Percentiles rank a stretch among this genome's conserved stretches.
phyloP scores from a whole-genome alignment of 768 basidiomycete species.

The Russula emetica region DNA sequence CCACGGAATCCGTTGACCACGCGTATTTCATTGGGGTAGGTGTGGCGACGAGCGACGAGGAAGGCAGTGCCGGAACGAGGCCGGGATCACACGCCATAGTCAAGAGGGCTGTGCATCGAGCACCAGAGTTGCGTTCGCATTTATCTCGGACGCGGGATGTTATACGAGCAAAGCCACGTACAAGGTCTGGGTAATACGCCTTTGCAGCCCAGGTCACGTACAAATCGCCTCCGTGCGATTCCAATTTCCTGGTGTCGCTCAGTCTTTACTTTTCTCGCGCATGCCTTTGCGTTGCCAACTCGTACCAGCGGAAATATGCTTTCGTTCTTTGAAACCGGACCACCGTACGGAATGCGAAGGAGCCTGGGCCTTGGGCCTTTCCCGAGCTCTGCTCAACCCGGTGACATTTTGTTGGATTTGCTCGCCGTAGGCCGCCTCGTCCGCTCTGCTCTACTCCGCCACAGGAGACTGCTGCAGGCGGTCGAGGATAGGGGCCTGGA shows the following conservation, averaged over 20 bases:
- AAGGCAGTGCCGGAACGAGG: conserved; percentile 26
- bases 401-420: conserved; percentile 26
- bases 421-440: conserved; percentile 23
- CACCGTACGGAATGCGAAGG: conserved; percentile 21
- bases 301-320: conserved; percentile 1
- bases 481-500: conserved; percentile 19
- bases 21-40: conserved; percentile 6
- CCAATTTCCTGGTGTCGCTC: conserved; percentile 12
- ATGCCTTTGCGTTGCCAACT: not conserved
- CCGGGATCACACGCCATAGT: conserved; percentile 12
- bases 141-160: conserved; percentile 7
- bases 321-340: conserved; percentile 21
- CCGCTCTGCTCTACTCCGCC: conserved; percentile 14
- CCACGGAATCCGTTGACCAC: not conserved
- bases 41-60: conserved; percentile 16
- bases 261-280: conserved; percentile 8
- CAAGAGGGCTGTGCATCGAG: conserved; percentile 3
- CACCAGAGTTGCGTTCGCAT: conserved; percentile 12
- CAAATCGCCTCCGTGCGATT: conserved; percentile 11
- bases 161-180: conserved; percentile 16
- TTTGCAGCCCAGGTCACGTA: conserved; percentile 6
- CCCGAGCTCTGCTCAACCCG: conserved; percentile 26
- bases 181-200: not conserved
- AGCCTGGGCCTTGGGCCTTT: conserved; percentile 18
- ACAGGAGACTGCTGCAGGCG: conserved; percentile 11